phyloP scores from a whole-genome alignment of 345 rosid genomes.

The Aegle marmelos region DNA sequence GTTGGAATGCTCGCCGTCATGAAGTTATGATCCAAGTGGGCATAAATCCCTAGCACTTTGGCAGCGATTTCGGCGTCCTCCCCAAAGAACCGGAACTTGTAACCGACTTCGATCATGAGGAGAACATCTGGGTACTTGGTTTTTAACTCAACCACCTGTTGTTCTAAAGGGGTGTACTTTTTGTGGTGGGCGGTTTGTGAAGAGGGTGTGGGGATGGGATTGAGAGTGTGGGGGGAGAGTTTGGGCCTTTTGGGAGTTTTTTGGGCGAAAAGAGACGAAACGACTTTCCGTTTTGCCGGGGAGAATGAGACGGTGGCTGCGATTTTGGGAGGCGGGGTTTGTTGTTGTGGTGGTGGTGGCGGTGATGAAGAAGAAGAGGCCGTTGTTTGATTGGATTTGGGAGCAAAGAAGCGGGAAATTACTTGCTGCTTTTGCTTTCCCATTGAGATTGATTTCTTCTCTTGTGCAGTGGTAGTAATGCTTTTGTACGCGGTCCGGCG shows the following conservation, averaged over 20 bases:
- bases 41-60: constrained; percentile 68
- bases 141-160: constrained; percentile 77
- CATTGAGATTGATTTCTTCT: constrained; percentile 26
- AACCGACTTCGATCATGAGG: constrained; percentile 93
- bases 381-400: constrained; percentile 44
- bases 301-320: constrained; percentile 70
- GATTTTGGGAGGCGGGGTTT: constrained; percentile 43
- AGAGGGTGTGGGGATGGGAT: constrained; percentile 32
- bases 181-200: constrained; percentile 7
- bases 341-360: constrained; percentile 20
- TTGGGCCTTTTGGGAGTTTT: constrained; percentile 44
- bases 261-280: constrained; percentile 44
- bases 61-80: constrained; percentile 83
- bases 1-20: constrained; percentile 93
- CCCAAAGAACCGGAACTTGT: constrained; percentile 89
- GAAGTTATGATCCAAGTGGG: constrained; percentile 78
- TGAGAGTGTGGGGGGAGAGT: constrained; percentile 53
- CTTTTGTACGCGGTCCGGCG: neutral
- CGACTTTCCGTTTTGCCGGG: constrained; percentile 68
- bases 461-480: neutral
- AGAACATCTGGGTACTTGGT: constrained; percentile 64
- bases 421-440: constrained; percentile 81
- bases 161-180: constrained; percentile 81
- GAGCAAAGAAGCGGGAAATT: constrained; percentile 86
- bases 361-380: constrained; percentile 21